Evolutionary conservation across 2,329 filamentous ascomycete genomes (phyloP), one percentile per base, ranked within the genome.

Genomic region (Monosporascus sp.): DNA sequence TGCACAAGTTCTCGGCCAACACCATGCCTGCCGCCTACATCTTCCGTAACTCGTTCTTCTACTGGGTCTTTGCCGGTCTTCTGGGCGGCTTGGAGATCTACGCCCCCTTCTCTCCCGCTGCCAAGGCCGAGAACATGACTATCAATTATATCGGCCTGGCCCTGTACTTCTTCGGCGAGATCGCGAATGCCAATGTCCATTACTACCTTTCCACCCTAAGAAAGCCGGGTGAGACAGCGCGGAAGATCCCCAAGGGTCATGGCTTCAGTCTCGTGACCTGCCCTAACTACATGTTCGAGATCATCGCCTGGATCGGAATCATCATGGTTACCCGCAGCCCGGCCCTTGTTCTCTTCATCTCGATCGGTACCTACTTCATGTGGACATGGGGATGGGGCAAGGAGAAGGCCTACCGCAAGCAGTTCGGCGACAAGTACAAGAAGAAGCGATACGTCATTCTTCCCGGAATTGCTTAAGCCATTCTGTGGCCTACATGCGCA

Each of bases 211-310:
- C 88, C 27, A 80, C 82, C 56, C 81, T 99, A 57, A 86, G 94
- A 49, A 86, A 84, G 52, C 78, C 83, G 0, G 92, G 92, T 52
- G 88, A 87, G 59, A 93, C 88, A 1, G 90, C 95, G 69, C 83
- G 93, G 54, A 91, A 90, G 62, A 95, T 99, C 58, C 94, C 94
- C 1, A 77, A 77, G 53, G 94, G 94, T 25, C 83, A 93, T 54
- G 90, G 92, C 31, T 97, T 97, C 72, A 78, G 76, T 58, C 73
- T 89, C 37, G 93, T 99, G 50, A 99, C 94, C 14, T 96, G 92
- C 75, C 94, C 94, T 42, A 99, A 99, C 76, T 99, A 99, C 77
- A 83, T 96, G 76, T 97, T 95, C 62, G 94, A 99, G 74, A 79
- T 89, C 6, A 70, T 96, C 38, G 84, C 92, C 1, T 99, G 94